A percentile compares a stretch with the other conserved stretches of the same genome.
Conservation (phyloP, 768 basidiomycete genomes). For the Clathrus columnatus region DNA sequence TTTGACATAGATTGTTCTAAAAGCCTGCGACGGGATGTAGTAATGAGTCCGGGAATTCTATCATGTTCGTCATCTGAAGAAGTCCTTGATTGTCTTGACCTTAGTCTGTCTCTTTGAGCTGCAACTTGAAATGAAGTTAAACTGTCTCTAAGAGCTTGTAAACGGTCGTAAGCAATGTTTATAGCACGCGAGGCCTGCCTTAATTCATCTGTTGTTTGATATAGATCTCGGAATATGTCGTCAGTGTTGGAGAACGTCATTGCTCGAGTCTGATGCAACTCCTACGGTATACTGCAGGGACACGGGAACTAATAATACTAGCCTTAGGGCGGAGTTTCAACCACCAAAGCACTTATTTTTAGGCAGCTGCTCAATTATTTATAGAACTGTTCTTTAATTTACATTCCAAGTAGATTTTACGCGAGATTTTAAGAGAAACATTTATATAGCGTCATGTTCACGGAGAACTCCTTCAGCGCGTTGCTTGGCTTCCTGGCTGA, state of each 20-base stretch:
- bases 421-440: neutral
- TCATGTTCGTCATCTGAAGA: neutral
- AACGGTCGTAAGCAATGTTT: constrained; percentile 4
- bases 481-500: neutral
- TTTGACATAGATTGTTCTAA: neutral
- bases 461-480: neutral
- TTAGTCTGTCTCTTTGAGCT: constrained; percentile 4
- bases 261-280: too few relatives aligned
- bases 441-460: neutral
- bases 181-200: constrained; percentile 2
- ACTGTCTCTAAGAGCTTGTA: constrained; percentile 4
- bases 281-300: too few relatives aligned
- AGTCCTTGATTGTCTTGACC: neutral
- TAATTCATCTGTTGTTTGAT: constrained; percentile 3
- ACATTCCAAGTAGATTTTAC: too few relatives aligned
- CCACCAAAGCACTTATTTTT: neutral
- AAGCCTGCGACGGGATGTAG: neutral
- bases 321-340: too few relatives aligned
- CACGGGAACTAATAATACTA: too few relatives aligned
- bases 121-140: neutral
- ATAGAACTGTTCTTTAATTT: too few relatives aligned
- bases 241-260: neutral
- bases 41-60: neutral
- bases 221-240: neutral
- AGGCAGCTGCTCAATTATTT: neutral